These are phyloP conservation scores for Fraxinus velutina DNA, from an alignment of 305 asterid genomes.

Conservation along the genomic window DNA sequence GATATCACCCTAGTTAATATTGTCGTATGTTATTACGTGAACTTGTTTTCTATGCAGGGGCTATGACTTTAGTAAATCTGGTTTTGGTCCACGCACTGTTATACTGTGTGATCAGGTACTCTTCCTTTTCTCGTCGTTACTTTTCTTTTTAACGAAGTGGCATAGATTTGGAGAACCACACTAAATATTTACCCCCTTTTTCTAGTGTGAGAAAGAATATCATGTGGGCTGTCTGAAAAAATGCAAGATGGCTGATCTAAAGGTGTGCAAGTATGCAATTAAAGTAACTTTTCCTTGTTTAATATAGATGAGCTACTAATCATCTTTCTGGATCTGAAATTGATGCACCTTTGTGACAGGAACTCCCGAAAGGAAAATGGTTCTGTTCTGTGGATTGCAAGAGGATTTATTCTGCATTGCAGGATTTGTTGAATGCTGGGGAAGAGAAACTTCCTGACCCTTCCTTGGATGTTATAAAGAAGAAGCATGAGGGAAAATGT, in stretches of 20 bases:
- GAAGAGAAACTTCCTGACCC: conserved; percentile 68
- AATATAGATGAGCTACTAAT: neutral
- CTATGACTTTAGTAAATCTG: conserved; percentile 88
- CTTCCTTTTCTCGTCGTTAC: conserved; percentile 21
- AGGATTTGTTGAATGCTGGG: conserved; percentile 62
- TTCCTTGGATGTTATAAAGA: conserved; percentile 56
- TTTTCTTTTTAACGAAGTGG: conserved; percentile 7
- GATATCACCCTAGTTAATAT: neutral
- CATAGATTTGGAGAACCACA: conserved; percentile 13
- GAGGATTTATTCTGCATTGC: conserved; percentile 65
- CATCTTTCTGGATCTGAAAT: conserved; percentile 18
- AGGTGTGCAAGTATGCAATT: conserved; percentile 48
- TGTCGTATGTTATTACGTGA: conserved; percentile 3
- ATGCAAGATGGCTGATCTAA: conserved; percentile 84
- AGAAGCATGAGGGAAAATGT: conserved; percentile 41
- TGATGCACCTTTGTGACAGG: conserved; percentile 44
- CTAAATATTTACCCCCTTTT: conserved; percentile 26
- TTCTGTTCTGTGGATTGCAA: conserved; percentile 79
- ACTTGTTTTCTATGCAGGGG: conserved; percentile 52
- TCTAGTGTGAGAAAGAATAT: conserved; percentile 94
- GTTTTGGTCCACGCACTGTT: conserved; percentile 98
- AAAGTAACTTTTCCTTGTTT: neutral
- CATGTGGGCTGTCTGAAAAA: conserved; percentile 97
- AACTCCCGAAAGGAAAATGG: conserved; percentile 95
- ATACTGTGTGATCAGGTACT: conserved; percentile 95